Base-by-base conservation (phyloP, 805 yeast genomes). In the Kregervanrija fluxuum region DNA sequence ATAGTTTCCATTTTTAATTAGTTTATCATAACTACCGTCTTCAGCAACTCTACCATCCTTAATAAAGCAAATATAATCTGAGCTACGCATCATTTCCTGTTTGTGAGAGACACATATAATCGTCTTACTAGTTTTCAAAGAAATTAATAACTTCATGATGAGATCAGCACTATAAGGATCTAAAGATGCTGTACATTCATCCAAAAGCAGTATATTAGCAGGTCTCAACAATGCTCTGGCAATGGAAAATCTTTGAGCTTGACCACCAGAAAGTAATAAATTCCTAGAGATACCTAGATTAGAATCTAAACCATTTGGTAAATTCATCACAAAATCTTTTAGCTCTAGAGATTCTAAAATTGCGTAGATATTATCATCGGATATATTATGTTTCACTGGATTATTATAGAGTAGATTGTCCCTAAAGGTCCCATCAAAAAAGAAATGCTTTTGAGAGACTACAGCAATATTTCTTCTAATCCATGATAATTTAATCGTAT, bases 101-200 rank as follows among this genome's bases (percentile, higher is more conserved):
- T 80, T 78, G 61, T 91, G 98, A 1, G 96, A 87, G 4, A 90
- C 76, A 8, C 86, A 64, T 1, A 91, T 54, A 1, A 80, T 69
- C 0, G 80, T 69, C n/a, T 36, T 40, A 1, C 42, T 35, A 17
- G 41, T 55, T 34, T 58, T 66, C 12, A 66, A 60, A 2, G 56
- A 52, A 11, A 53, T 43, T 0, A 91, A 66, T 46, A 86, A 51
- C 1, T 70, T 55, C 12, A 71, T 65, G n/a, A 93, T 73, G 2
- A 60, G 56, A 8, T 56, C 53, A 0, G 84, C 61, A 50, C 81
- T 84, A 14, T 69, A 74, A 0, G 81, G 69, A 59, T 93, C 99
- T 40, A 93, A 67, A 0, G 95, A 85, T 0, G 97, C 81, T 0
- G 98, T 89, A 53, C 90, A 82, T 59, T 93, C 99, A 62, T 93